Percentiles rank a stretch among this genome's conserved stretches.
Conservation (phyloP, 805 yeast genomes). For the Metschnikowia vanudenii region DNA sequence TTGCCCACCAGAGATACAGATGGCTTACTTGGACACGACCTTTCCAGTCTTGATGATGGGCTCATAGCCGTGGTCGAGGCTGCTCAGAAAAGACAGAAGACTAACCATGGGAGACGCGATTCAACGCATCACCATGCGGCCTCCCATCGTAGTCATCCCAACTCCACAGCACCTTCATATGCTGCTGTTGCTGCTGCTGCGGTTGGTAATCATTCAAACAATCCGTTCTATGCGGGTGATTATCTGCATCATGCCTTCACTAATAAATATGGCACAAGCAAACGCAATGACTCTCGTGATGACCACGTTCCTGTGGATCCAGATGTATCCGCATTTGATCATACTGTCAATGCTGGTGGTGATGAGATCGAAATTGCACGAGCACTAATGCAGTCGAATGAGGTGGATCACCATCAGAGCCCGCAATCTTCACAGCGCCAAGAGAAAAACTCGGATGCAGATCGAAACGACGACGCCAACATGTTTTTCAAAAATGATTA, state of each 20-base stretch:
- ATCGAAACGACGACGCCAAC: slow-evolving; percentile 16
- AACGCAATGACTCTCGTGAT: slow-evolving; percentile 9
- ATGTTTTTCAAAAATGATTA: slow-evolving; percentile 17
- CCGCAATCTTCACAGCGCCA: slow-evolving; percentile 1
- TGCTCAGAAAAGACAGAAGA: slow-evolving; percentile 43
- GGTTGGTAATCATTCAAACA: slow-evolving; percentile 20
- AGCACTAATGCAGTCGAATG: slow-evolving; percentile 62
- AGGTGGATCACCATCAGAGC: slow-evolving; percentile 25
- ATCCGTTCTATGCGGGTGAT: slow-evolving; percentile 17
- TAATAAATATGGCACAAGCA: slow-evolving; percentile 10
- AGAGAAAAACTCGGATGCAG: slow-evolving; percentile 5
- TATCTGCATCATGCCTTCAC: slow-evolving; percentile 13
- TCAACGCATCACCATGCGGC: not conserved
- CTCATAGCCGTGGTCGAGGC: slow-evolving; percentile 62
- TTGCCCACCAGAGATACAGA: slow-evolving; percentile 24
- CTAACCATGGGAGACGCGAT: slow-evolving; percentile 20
- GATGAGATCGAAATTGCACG: slow-evolving; percentile 65
- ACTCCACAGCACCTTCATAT: slow-evolving; percentile 22
- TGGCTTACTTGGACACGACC: slow-evolving; percentile 38
- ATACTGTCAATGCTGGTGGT: slow-evolving; percentile 30
- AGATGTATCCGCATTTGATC: slow-evolving; percentile 48
- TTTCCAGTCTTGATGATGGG: slow-evolving; percentile 44
- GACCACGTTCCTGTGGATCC: slow-evolving; percentile 56
- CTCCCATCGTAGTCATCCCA: slow-evolving; percentile 2
- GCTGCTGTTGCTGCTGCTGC: slow-evolving; percentile 40